These are phyloP conservation scores for Phytophthora podocarpi DNA, from an alignment of 352 stramenopile genomes.

Conservation along the genomic window DNA sequence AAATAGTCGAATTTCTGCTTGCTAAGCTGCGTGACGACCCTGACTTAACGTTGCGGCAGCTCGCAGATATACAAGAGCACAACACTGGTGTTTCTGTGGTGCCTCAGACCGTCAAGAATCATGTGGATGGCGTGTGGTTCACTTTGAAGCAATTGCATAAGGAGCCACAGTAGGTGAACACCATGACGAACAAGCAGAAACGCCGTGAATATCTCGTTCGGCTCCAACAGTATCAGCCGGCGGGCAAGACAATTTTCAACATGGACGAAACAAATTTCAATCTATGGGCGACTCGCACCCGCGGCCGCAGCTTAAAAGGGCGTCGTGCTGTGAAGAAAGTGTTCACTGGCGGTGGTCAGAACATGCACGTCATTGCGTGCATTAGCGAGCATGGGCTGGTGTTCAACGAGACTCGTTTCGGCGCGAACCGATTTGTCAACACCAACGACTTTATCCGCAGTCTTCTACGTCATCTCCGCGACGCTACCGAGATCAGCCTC, in stretches of 20 bases:
- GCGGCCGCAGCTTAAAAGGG: not conserved
- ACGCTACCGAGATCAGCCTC: not conserved
- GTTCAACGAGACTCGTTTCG: conserved; percentile 15
- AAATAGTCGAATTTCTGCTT: not conserved
- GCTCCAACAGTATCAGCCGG: conserved; percentile 2
- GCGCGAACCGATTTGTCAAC: not conserved
- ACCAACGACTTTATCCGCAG: conserved; percentile 4
- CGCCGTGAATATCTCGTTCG: not conserved
- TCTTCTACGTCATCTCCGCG: not conserved
- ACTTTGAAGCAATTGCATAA: conserved; percentile 22
- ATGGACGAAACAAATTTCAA: conserved; percentile 34
- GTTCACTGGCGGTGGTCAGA: conserved; percentile 10
- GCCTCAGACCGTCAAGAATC: not conserved
- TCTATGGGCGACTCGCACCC: not conserved
- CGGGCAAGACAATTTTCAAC: conserved; percentile 11
- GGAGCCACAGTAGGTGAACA: conserved; percentile 24
- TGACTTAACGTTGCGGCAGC: conserved; percentile 5
- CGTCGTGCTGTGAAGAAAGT: not conserved
- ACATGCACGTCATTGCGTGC: conserved; percentile 24
- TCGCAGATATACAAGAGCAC: not conserved
- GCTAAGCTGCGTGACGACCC: not conserved
- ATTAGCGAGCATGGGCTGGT: conserved; percentile 2
- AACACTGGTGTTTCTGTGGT: not conserved
- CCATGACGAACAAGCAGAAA: conserved; percentile 19
- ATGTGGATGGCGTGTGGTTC: not conserved